phyloP scores from a whole-genome alignment of 2,329 filamentous ascomycete genomes.

The Colletotrichum tabaci region DNA sequence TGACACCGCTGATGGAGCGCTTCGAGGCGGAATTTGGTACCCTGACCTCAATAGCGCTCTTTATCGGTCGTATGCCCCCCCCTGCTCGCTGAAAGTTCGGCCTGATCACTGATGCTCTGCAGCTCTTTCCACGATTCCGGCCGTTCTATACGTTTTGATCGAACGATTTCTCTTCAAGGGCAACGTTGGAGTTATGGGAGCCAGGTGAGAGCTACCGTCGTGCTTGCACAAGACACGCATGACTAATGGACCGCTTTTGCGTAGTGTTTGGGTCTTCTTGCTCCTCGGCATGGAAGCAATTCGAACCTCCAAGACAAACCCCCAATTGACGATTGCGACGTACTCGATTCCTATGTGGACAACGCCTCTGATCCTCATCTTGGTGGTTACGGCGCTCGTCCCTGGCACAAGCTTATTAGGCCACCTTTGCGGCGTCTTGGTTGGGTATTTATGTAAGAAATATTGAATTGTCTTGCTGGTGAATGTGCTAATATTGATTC shows the following conservation, averaged over 20 bases:
- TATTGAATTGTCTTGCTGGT: not conserved
- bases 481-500: conserved; percentile 43
- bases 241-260: conserved; percentile 7
- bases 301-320: conserved; percentile 86
- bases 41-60: conserved; percentile 86
- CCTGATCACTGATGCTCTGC: conserved; percentile 43
- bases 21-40: conserved; percentile 96
- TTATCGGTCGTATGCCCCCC: conserved; percentile 86
- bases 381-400: conserved; percentile 83
- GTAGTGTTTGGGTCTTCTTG: conserved; percentile 92
- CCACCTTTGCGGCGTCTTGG: conserved; percentile 84
- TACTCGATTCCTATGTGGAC: conserved; percentile 91
- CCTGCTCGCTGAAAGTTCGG: not conserved
- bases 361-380: conserved; percentile 82
- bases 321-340: conserved; percentile 76
- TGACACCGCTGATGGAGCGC: conserved; percentile 91
- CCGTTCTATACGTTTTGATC: conserved; percentile 82
- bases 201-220: conserved; percentile 72
- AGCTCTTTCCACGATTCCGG: conserved; percentile 87
- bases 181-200: conserved; percentile 84
- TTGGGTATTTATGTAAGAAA: conserved; percentile 87
- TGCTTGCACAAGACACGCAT: not conserved
- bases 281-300: conserved; percentile 88
- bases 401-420: conserved; percentile 88
- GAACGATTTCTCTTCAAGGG: conserved; percentile 80